Evolutionary conservation across 441 rosid species (phyloP).

Genomic region (Arabidopsis hybrid): DNA sequence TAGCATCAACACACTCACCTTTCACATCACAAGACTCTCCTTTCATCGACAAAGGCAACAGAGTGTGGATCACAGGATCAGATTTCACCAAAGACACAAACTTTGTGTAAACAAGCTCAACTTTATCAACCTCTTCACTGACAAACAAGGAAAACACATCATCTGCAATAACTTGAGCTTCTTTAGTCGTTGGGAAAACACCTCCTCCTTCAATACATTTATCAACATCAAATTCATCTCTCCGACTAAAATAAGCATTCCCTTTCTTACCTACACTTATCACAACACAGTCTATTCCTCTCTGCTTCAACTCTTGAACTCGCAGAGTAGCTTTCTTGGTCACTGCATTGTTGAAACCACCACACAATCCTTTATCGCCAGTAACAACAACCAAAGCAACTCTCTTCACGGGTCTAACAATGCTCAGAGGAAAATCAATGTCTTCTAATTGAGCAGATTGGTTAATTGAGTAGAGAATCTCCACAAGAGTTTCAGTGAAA

Average conservation of each 20-base stretch:
- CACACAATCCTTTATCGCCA: slow-evolving; percentile 78
- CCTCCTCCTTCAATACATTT: slow-evolving; percentile 58
- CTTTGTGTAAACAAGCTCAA: slow-evolving; percentile 72
- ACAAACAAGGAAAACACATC: slow-evolving; percentile 71
- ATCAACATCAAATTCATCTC: slow-evolving; percentile 54
- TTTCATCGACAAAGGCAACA: slow-evolving; percentile 64
- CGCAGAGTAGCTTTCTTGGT: slow-evolving; percentile 61
- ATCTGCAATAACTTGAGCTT: slow-evolving; percentile 78
- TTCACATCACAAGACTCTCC: slow-evolving; percentile 61
- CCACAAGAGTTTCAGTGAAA: slow-evolving; percentile 62
- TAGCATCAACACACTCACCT: slow-evolving; percentile 69
- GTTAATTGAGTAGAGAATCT: slow-evolving; percentile 55
- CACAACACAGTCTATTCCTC: slow-evolving; percentile 62
- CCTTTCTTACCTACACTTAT: slow-evolving; percentile 79
- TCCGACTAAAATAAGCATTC: slow-evolving; percentile 61
- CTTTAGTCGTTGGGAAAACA: slow-evolving; percentile 66
- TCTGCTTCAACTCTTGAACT: slow-evolving; percentile 56
- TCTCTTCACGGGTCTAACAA: slow-evolving; percentile 65
- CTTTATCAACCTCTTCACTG: slow-evolving; percentile 79
- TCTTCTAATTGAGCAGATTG: slow-evolving; percentile 59
- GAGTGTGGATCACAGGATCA: slow-evolving; percentile 66
- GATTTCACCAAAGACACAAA: slow-evolving; percentile 71
- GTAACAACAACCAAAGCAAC: slow-evolving; percentile 68
- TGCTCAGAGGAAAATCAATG: slow-evolving; percentile 65
- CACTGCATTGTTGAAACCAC: slow-evolving; percentile 70